These are phyloP conservation scores for Stygiomarasmius scandens DNA, from an alignment of 1,284 basidiomycete species.

Conservation along the genomic window DNA sequence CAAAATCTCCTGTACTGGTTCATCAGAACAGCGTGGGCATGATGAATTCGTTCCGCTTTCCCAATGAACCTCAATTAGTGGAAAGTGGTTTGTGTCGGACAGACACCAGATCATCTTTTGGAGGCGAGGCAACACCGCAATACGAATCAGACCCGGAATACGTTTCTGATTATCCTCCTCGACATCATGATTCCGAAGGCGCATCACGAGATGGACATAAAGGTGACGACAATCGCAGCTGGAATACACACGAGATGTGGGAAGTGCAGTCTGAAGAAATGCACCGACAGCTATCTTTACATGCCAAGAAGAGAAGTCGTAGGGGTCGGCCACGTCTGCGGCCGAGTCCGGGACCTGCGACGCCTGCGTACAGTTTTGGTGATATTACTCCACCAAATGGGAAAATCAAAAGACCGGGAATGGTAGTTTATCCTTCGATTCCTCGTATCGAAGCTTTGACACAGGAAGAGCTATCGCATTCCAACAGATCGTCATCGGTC, in stretches of 20 bases:
- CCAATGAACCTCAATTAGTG: constrained; percentile 7
- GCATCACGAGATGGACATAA: constrained; percentile 2
- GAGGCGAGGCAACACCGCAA: constrained; percentile 27
- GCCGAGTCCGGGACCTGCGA: constrained; percentile 1
- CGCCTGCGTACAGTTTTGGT: not conserved
- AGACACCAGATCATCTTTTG: constrained; percentile 21
- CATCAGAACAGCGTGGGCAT: not conserved
- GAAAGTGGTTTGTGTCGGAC: constrained; percentile 16
- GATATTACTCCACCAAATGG: constrained; percentile 3
- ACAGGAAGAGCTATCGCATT: not conserved
- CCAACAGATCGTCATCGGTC: constrained; percentile 1
- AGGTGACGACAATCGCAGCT: not conserved
- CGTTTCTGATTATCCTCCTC: constrained; percentile 15
- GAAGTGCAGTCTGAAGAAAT: constrained; percentile 10
- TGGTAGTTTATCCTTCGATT: constrained; percentile 10
- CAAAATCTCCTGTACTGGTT: constrained; percentile 6
- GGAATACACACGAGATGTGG: constrained; percentile 5
- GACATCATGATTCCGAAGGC: constrained; percentile 10
- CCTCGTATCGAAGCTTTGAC: not conserved
- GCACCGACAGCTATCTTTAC: not conserved
- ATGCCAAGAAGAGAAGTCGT: not conserved
- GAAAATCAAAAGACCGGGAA: constrained; percentile 1
- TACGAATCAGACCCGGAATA: constrained; percentile 38
- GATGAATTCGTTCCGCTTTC: constrained; percentile 15
- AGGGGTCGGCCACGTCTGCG: not conserved